A percentile compares a stretch with the other conserved stretches of the same genome.
Evolutionary conservation across 2,329 filamentous ascomycete species (phyloP).

Genomic region (Myriosclerotinia duriaeana): DNA sequence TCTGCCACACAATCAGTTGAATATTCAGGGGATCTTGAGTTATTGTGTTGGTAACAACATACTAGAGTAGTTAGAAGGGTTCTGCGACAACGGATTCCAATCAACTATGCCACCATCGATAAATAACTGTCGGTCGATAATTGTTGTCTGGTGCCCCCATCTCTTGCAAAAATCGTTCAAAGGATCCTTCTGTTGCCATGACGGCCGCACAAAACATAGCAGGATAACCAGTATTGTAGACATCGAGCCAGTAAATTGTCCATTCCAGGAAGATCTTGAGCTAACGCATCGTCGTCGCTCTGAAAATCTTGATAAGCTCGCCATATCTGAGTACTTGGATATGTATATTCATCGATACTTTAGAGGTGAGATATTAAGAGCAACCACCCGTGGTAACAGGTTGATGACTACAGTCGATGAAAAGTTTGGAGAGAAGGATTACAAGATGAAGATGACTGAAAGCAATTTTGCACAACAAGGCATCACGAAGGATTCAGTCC

Average conservation of each 20-base stretch:
- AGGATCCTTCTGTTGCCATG: slow-evolving; percentile 48
- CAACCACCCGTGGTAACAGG: slow-evolving; percentile 12
- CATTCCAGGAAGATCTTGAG: background rate
- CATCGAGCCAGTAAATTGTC: slow-evolving; percentile 22
- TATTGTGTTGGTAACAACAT: slow-evolving; percentile 32
- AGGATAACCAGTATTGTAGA: slow-evolving; percentile 24
- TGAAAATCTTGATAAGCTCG: slow-evolving; percentile 8
- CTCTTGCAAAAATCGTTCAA: slow-evolving; percentile 54
- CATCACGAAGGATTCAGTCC: slow-evolving; percentile 16
- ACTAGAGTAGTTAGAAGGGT: slow-evolving; percentile 57
- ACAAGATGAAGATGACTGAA: slow-evolving; percentile 18
- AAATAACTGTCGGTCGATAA: slow-evolving; percentile 59
- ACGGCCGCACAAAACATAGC: slow-evolving; percentile 28
- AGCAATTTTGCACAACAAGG: slow-evolving; percentile 11
- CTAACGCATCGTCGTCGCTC: slow-evolving; percentile 8
- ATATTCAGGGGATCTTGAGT: background rate
- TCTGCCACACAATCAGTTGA: slow-evolving; percentile 42
- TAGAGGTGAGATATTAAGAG: slow-evolving; percentile 11
- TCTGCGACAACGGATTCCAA: slow-evolving; percentile 51
- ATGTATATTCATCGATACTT: slow-evolving; percentile 3
- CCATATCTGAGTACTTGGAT: slow-evolving; percentile 19
- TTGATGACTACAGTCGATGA: slow-evolving; percentile 5
- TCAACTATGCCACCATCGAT: slow-evolving; percentile 62
- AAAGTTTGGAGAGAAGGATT: slow-evolving; percentile 19
- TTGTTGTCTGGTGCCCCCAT: slow-evolving; percentile 59